Percentiles rank a stretch among this genome's conserved stretches.
Conservation (phyloP, 768 basidiomycete genomes). For the Mycena sanguinolenta region DNA sequence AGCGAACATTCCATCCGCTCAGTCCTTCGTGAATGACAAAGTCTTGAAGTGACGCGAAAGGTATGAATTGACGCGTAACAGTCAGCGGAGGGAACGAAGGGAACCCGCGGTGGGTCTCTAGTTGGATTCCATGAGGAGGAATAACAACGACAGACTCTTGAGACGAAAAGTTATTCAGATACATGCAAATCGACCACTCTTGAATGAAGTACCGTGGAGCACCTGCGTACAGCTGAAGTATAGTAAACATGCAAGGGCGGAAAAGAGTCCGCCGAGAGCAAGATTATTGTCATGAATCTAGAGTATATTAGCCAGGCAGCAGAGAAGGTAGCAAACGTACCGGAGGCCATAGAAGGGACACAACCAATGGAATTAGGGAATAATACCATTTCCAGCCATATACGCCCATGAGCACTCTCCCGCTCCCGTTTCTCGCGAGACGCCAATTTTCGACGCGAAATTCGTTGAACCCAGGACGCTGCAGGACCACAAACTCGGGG, state of each 20-base stretch:
- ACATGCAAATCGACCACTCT: slow-evolving; percentile 2
- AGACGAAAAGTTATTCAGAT: slow-evolving; percentile 22
- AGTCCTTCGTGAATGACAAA: slow-evolving; percentile 83
- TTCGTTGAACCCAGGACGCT: slow-evolving; percentile 64
- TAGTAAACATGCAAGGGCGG: slow-evolving; percentile 42
- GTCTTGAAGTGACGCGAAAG: slow-evolving; percentile 65
- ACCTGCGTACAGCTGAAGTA: slow-evolving; percentile 58
- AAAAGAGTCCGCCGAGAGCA: slow-evolving; percentile 22
- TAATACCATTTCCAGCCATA: slow-evolving; percentile 53
- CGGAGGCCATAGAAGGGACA: slow-evolving; percentile 51
- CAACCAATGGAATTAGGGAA: slow-evolving; percentile 45
- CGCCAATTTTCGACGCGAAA: slow-evolving; percentile 72
- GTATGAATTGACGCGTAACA: slow-evolving; percentile 70
- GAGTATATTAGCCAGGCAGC: slow-evolving; percentile 28
- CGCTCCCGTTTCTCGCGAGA: slow-evolving; percentile 56
- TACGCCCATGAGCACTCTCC: slow-evolving; percentile 47
- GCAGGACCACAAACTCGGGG: slow-evolving; percentile 67
- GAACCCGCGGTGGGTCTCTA: slow-evolving; percentile 78
- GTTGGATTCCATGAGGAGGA: slow-evolving; percentile 77
- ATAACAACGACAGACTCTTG: slow-evolving; percentile 80
- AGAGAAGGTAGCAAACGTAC: slow-evolving; percentile 35
- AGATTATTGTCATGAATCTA: slow-evolving; percentile 37
- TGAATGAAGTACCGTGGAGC: slow-evolving; percentile 57
- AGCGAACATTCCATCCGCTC: slow-evolving; percentile 77
- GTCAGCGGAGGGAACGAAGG: slow-evolving; percentile 51